phyloP scores from a whole-genome alignment of 2,329 filamentous ascomycete genomes.

The Dothistroma pini region DNA sequence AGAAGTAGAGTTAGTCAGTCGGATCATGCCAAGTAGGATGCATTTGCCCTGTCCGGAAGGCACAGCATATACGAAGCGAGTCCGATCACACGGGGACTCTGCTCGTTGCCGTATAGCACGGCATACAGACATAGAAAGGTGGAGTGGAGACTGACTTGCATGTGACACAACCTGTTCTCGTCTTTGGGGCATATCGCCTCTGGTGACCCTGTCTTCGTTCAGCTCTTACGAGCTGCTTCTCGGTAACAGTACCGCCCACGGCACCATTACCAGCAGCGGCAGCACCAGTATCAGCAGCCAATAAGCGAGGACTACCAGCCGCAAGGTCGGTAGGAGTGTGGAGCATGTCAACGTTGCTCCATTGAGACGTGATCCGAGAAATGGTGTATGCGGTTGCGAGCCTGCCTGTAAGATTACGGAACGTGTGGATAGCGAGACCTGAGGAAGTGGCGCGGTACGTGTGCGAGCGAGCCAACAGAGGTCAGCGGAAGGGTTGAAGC shows the following conservation, averaged over 20 bases:
- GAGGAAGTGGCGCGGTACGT: slow-evolving; percentile 8
- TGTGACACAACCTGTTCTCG: slow-evolving; percentile 24
- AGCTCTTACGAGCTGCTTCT: slow-evolving; percentile 17
- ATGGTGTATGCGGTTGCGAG: background rate
- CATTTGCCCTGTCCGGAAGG: background rate
- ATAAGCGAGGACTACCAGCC: slow-evolving; percentile 16
- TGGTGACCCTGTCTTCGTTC: slow-evolving; percentile 23
- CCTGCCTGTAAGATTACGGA: background rate
- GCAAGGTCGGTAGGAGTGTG: slow-evolving; percentile 12
- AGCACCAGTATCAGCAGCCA: background rate
- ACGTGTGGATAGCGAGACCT: background rate
- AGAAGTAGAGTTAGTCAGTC: slow-evolving; percentile 2
- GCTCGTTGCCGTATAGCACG: background rate
- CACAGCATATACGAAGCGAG: background rate
- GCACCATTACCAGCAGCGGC: background rate
- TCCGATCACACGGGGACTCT: background rate
- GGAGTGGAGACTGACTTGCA: slow-evolving; percentile 22
- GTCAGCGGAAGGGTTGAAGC: slow-evolving; percentile 13
- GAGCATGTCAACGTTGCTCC: background rate
- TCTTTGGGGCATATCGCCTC: slow-evolving; percentile 25
- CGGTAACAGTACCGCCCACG: background rate
- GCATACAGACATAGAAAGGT: background rate
- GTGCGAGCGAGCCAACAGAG: slow-evolving; percentile 20
- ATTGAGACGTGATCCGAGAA: slow-evolving; percentile 3
- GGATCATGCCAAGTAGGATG: background rate